phyloP scores from a whole-genome alignment of 192 early-diverging fungal genomes.

The Entrophospora sp. region DNA sequence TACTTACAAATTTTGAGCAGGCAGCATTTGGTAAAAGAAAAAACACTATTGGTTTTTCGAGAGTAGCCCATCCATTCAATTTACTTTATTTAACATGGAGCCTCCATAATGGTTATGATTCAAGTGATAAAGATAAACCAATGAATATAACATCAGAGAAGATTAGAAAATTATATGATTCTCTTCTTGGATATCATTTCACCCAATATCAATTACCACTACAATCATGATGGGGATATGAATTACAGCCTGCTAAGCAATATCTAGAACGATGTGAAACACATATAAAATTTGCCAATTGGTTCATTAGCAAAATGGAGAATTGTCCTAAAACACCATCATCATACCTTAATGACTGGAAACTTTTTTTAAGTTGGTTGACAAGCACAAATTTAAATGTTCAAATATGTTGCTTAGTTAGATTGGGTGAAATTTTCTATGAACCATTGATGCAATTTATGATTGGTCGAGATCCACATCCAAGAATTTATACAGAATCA shows the following conservation, averaged over 20 bases:
- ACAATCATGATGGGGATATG: not conserved
- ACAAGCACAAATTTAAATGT: not conserved
- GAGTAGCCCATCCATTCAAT: not conserved
- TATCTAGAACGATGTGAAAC: not conserved
- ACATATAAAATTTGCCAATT: not conserved
- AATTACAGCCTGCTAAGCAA: not conserved
- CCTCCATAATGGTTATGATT: not conserved
- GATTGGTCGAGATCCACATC: not conserved
- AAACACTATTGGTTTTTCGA: not conserved
- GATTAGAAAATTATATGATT: not conserved
- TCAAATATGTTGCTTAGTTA: not conserved
- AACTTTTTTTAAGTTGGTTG: not conserved
- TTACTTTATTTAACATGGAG: not conserved
- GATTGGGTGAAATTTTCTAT: not conserved
- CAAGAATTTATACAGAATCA: not conserved
- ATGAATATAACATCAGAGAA: not conserved
- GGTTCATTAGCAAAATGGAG: not conserved
- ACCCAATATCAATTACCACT: slow-evolving; percentile 4
- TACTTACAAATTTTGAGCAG: not conserved
- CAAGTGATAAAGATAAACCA: not conserved
- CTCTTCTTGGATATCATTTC: not conserved
- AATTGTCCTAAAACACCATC: not conserved
- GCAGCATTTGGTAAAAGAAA: not conserved
- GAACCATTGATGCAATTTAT: not conserved
- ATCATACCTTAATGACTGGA: not conserved